phyloP scores from a whole-genome alignment of 2,329 filamentous ascomycete genomes.

The Stagonosporopsis vannaccii region DNA sequence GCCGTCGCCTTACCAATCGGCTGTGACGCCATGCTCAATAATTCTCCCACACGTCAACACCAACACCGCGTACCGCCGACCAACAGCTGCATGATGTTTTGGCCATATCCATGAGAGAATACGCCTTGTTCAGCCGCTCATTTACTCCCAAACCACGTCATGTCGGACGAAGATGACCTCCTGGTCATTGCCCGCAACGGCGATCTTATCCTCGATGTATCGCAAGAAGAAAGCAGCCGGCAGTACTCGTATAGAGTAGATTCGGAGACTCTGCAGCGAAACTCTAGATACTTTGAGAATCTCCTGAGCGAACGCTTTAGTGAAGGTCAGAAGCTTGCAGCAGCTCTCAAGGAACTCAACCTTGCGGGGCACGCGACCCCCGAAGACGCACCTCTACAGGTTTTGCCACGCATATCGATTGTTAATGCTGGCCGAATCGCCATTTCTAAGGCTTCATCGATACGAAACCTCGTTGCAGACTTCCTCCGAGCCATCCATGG shows the following conservation, averaged over 20 bases:
- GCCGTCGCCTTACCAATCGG: background rate
- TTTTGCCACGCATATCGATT: constrained; percentile 71
- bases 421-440: constrained; percentile 74
- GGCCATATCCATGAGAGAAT: constrained; percentile 58
- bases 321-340: constrained; percentile 65
- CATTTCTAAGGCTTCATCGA: constrained; percentile 65
- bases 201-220: constrained; percentile 71
- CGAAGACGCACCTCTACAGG: constrained; percentile 56
- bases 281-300: constrained; percentile 74
- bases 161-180: constrained; percentile 44
- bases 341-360: constrained; percentile 60
- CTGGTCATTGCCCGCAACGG: constrained; percentile 64
- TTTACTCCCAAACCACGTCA: constrained; percentile 21
- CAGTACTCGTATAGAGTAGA: constrained; percentile 69
- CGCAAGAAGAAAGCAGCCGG: constrained; percentile 66
- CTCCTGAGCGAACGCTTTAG: constrained; percentile 71
- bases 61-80: constrained; percentile 3
- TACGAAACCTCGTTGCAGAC: constrained; percentile 70
- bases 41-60: background rate
- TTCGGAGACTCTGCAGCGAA: constrained; percentile 62
- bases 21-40: constrained; percentile 11
- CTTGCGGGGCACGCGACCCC: constrained; percentile 56
- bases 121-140: constrained; percentile 20
- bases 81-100: constrained; percentile 52
- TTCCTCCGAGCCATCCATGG: constrained; percentile 72